A percentile compares a stretch with the other conserved stretches of the same genome.
phyloP scores from a whole-genome alignment of 768 basidiomycete genomes.

The Suillus subaureus region DNA sequence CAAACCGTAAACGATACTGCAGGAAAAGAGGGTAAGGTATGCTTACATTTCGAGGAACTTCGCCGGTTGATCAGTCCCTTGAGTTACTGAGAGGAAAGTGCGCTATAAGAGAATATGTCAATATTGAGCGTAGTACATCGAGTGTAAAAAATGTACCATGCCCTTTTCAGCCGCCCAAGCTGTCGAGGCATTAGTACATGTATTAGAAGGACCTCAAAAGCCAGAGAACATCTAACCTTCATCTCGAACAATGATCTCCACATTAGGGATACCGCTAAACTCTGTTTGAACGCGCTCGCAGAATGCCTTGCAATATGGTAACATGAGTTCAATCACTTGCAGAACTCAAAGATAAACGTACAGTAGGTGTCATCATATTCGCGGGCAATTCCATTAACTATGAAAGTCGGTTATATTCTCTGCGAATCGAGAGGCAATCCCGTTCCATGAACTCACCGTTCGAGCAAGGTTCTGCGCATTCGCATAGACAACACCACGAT shows the following conservation, averaged over 20 bases:
- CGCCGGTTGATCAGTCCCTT: conserved; percentile 61
- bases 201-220: background rate
- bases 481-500: conserved; percentile 71
- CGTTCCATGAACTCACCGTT: conserved; percentile 48
- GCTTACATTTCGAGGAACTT: conserved; percentile 84
- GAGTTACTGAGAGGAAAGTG: conserved; percentile 63
- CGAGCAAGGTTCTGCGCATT: conserved; percentile 80
- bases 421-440: background rate
- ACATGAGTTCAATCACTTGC: background rate
- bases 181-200: conserved; percentile 28
- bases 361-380: conserved; percentile 85
- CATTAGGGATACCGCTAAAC: conserved; percentile 66
- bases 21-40: background rate
- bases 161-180: conserved; percentile 84
- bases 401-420: conserved; percentile 1
- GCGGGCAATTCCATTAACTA: conserved; percentile 85
- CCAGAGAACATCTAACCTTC: conserved; percentile 27
- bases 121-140: background rate
- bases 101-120: conserved; percentile 42
- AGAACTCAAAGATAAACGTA: conserved; percentile 29
- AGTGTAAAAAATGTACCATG: conserved; percentile 54
- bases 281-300: conserved; percentile 68
- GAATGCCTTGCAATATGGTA: conserved; percentile 51
- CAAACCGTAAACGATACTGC: background rate
- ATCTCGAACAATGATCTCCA: conserved; percentile 44